Percentiles rank a stretch among this genome's conserved stretches.
Conservation (phyloP, 108 stramenopile genomes). For the Cafeteria roenbergensis region DNA sequence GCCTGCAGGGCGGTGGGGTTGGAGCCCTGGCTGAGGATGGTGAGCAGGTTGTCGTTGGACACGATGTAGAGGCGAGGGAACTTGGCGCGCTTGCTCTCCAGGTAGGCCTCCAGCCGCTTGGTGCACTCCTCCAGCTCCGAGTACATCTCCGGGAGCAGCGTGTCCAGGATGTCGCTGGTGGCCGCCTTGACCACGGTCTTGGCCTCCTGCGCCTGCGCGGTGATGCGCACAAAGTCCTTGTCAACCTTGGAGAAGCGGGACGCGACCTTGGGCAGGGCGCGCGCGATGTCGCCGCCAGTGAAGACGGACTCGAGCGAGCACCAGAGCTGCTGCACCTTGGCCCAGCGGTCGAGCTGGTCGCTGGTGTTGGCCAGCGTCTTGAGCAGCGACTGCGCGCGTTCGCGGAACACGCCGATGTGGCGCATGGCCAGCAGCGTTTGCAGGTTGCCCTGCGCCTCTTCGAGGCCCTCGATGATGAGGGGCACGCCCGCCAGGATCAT, state of each 20-base stretch:
- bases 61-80: slow-evolving; percentile 84
- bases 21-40: slow-evolving; percentile 70
- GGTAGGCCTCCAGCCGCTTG: slow-evolving; percentile 73
- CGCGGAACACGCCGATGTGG: slow-evolving; percentile 63
- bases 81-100: slow-evolving; percentile 73
- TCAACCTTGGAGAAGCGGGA: slow-evolving; percentile 76
- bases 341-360: slow-evolving; percentile 72
- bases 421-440: slow-evolving; percentile 74
- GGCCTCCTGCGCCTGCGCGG: slow-evolving; percentile 59
- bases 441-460: slow-evolving; percentile 68
- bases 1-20: slow-evolving; percentile 78
- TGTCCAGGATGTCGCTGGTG: slow-evolving; percentile 54
- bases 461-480: slow-evolving; percentile 68
- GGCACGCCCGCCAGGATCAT: slow-evolving; percentile 58
- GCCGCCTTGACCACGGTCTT: slow-evolving; percentile 62
- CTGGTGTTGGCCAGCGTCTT: slow-evolving; percentile 60
- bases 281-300: slow-evolving; percentile 76
- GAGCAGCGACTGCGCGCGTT: slow-evolving; percentile 59
- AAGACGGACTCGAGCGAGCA: slow-evolving; percentile 74
- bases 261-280: slow-evolving; percentile 73
- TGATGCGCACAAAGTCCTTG: slow-evolving; percentile 74
- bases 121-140: slow-evolving; percentile 74
- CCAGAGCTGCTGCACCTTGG: slow-evolving; percentile 80
- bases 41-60: slow-evolving; percentile 66
- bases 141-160: slow-evolving; percentile 64